Percentiles rank a stretch among this genome's conserved stretches.
Evolutionary conservation across 345 rosid genomes (phyloP).

Genomic region (Cardamine occulta): DNA sequence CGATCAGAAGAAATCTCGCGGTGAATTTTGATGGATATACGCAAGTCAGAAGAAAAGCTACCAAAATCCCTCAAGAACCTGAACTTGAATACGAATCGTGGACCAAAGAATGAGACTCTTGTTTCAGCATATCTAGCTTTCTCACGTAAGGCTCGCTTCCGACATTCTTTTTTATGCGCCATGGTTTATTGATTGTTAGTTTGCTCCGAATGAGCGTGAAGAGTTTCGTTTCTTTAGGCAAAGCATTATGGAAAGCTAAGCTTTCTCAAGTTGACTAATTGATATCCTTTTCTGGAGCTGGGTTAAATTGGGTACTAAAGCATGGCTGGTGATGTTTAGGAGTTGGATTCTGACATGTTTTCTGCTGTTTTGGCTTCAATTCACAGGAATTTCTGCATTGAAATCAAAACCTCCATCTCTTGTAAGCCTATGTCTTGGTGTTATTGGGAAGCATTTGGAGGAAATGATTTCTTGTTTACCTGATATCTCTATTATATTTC

Average conservation of each 20-base stretch:
- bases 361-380: conserved; percentile 9
- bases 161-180: neutral
- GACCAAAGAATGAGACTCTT: conserved; percentile 32
- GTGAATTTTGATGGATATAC: conserved; percentile 46
- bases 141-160: conserved; percentile 45
- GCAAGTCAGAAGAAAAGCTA: conserved; percentile 28
- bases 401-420: conserved; percentile 64
- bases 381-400: conserved; percentile 45
- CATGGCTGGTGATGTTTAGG: neutral
- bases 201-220: no score
- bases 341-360: conserved; percentile 15
- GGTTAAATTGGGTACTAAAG: neutral
- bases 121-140: conserved; percentile 40
- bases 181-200: neutral
- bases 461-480: conserved; percentile 64
- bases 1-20: neutral
- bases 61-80: conserved; percentile 50
- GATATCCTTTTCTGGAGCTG: conserved; percentile 4
- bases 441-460: conserved; percentile 82
- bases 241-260: neutral
- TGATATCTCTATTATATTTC: conserved; percentile 65
- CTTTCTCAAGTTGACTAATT: neutral
- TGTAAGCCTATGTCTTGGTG: conserved; percentile 74
- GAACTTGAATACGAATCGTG: conserved; percentile 45
- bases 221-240: neutral